A percentile compares a stretch with the other conserved stretches of the same genome.
These are phyloP conservation scores for Pholiota conissans DNA, from an alignment of 768 basidiomycete genomes.

Conservation along the genomic window DNA sequence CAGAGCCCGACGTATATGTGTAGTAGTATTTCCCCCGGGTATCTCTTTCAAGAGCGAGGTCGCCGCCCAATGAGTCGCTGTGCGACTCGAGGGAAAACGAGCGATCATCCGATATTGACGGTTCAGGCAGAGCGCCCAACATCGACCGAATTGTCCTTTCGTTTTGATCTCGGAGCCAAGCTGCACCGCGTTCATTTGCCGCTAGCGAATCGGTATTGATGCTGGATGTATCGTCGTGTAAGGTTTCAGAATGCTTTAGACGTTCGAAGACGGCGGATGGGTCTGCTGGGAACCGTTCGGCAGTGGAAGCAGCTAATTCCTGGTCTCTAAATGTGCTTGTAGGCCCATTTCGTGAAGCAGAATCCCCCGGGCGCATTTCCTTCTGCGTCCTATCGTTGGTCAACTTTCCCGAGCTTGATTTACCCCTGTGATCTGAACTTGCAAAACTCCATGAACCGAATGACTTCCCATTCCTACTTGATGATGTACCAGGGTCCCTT, in stretches of 20 bases:
- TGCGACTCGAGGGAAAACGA: slow-evolving; percentile 39
- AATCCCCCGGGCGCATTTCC: not conserved
- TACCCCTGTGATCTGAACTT: slow-evolving; percentile 12
- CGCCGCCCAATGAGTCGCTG: slow-evolving; percentile 51
- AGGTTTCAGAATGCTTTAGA: slow-evolving; percentile 49
- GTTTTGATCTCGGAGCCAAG: slow-evolving; percentile 85
- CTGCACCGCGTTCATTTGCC: slow-evolving; percentile 67
- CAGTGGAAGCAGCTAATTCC: slow-evolving; percentile 21
- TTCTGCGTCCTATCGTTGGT: slow-evolving; percentile 4
- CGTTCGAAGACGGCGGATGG: slow-evolving; percentile 55
- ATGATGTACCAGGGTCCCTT: slow-evolving; percentile 45
- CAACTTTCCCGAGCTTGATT: slow-evolving; percentile 7
- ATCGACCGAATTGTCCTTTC: slow-evolving; percentile 61
- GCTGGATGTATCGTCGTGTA: slow-evolving; percentile 39
- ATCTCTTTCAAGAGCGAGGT: slow-evolving; percentile 66
- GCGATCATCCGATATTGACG: slow-evolving; percentile 54
- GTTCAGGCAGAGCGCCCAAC: slow-evolving; percentile 57
- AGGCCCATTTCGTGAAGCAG: slow-evolving; percentile 20
- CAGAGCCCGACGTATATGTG: slow-evolving; percentile 58
- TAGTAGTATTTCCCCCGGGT: slow-evolving; percentile 76
- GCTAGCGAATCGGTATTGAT: slow-evolving; percentile 44
- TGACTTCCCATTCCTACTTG: slow-evolving; percentile 15
- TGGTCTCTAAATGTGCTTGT: slow-evolving; percentile 19
- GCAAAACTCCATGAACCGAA: slow-evolving; percentile 17
- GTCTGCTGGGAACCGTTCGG: slow-evolving; percentile 37